Evolutionary conservation across 805 yeast genomes (phyloP).

Genomic region (Metschnikowia cerradonensis): DNA sequence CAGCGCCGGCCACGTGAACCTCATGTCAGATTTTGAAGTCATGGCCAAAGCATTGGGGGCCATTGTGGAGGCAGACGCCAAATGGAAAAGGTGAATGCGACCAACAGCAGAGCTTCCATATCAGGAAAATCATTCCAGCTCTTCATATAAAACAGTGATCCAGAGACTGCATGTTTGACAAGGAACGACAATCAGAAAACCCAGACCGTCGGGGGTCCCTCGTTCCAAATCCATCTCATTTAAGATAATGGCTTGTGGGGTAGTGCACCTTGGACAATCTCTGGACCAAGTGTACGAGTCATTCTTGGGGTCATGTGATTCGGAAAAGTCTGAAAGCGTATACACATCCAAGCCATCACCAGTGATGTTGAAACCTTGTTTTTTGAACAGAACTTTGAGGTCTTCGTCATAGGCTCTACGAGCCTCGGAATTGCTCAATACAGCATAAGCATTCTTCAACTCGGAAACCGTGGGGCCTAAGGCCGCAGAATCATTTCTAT

Average conservation of each 20-base stretch:
- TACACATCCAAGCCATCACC: slow-evolving; percentile 71
- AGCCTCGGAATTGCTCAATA: slow-evolving; percentile 38
- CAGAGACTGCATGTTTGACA: slow-evolving; percentile 83
- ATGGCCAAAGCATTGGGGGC: slow-evolving; percentile 71
- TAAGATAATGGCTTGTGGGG: slow-evolving; percentile 50
- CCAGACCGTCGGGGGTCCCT: slow-evolving; percentile 48
- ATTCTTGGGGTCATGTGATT: slow-evolving; percentile 28
- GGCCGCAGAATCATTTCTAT: not conserved
- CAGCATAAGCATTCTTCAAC: slow-evolving; percentile 62
- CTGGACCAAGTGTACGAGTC: slow-evolving; percentile 33
- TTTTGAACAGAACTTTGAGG: slow-evolving; percentile 30
- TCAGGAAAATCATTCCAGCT: slow-evolving; percentile 18
- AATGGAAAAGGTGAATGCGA: slow-evolving; percentile 22
- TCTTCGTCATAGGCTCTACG: slow-evolving; percentile 52
- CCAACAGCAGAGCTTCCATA: not conserved
- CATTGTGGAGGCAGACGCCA: slow-evolving; percentile 54
- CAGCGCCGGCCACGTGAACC: slow-evolving; percentile 70
- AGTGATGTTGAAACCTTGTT: slow-evolving; percentile 36
- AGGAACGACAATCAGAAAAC: slow-evolving; percentile 67
- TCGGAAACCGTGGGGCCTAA: slow-evolving; percentile 2
- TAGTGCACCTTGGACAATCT: slow-evolving; percentile 67
- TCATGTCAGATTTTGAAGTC: slow-evolving; percentile 68
- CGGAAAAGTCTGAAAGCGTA: slow-evolving; percentile 59
- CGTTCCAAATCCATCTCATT: slow-evolving; percentile 57
- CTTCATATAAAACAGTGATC: slow-evolving; percentile 71